A percentile compares a stretch with the other conserved stretches of the same genome.
Evolutionary conservation across 345 rosid species (phyloP).

Genomic region (Gossypium herbaceum): DNA sequence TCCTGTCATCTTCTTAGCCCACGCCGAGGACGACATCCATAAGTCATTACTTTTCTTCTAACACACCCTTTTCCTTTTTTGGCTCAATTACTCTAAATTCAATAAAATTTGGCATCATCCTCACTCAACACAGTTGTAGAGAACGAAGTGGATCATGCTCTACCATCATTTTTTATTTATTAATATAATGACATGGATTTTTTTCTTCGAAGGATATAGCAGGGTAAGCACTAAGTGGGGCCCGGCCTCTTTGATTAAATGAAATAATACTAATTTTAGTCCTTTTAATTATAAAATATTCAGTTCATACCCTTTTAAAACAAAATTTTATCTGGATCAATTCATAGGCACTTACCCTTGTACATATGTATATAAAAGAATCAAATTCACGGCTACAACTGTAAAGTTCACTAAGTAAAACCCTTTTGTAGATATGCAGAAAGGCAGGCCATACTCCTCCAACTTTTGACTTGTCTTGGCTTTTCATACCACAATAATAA

Average conservation of each 20-base stretch:
- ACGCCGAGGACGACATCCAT: not conserved
- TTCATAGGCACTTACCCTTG: no score
- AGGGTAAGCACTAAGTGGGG: no score
- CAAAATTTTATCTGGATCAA: not conserved
- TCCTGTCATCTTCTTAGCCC: not conserved
- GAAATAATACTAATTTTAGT: no score
- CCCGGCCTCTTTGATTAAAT: no score
- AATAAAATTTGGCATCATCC: not conserved
- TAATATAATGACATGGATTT: no score
- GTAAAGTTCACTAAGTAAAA: conserved; percentile 21
- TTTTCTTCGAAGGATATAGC: no score
- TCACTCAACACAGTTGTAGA: not conserved
- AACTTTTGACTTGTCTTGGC: not conserved
- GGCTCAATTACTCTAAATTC: not conserved
- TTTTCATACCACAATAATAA: not conserved
- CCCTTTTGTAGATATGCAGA: not conserved
- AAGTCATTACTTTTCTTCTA: not conserved
- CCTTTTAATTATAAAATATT: no score
- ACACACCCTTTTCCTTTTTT: not conserved
- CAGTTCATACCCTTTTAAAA: not conserved
- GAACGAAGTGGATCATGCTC: not conserved
- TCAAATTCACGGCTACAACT: conserved; percentile 32
- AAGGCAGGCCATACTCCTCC: not conserved
- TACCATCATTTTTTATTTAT: not conserved
- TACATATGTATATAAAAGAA: not conserved